Evolutionary conservation across 192 early-diverging fungal species (phyloP).

Genomic region (Umbelopsis ramanniana): DNA sequence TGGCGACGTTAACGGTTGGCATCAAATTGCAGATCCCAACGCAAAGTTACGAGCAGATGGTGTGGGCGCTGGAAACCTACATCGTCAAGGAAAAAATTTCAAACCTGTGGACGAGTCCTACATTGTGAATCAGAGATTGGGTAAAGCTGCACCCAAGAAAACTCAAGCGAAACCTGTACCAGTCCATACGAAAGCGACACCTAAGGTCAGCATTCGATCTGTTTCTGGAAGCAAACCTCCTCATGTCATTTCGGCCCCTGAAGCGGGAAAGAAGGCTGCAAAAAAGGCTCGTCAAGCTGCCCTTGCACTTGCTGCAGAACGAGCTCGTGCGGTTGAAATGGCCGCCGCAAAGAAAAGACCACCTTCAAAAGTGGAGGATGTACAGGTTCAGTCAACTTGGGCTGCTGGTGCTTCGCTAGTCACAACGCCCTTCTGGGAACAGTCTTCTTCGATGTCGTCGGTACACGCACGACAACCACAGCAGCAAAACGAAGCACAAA

Average conservation of each 20-base stretch:
- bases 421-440: conserved; percentile 38
- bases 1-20: conserved; percentile 23
- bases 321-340: conserved; percentile 1
- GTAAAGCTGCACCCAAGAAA: conserved; percentile 22
- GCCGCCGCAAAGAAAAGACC: background rate
- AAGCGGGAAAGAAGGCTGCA: background rate
- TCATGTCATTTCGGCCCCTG: background rate
- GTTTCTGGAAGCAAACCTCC: conserved; percentile 7
- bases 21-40: conserved; percentile 32
- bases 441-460: background rate
- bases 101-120: conserved; percentile 38
- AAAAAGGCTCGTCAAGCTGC: conserved; percentile 9
- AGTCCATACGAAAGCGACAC: background rate
- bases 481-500: background rate
- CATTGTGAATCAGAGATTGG: conserved; percentile 38
- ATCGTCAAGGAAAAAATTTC: conserved; percentile 40
- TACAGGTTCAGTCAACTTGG: background rate
- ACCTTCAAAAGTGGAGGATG: background rate
- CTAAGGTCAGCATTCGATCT: conserved; percentile 2
- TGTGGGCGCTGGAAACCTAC: conserved; percentile 35
- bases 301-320: background rate
- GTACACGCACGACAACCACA: background rate
- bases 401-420: background rate
- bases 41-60: conserved; percentile 25
- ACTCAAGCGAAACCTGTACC: conserved; percentile 20